A percentile compares a stretch with the other conserved stretches of the same genome.
phyloP scores from a whole-genome alignment of 768 basidiomycete species.

The Tulasnella calospora region DNA sequence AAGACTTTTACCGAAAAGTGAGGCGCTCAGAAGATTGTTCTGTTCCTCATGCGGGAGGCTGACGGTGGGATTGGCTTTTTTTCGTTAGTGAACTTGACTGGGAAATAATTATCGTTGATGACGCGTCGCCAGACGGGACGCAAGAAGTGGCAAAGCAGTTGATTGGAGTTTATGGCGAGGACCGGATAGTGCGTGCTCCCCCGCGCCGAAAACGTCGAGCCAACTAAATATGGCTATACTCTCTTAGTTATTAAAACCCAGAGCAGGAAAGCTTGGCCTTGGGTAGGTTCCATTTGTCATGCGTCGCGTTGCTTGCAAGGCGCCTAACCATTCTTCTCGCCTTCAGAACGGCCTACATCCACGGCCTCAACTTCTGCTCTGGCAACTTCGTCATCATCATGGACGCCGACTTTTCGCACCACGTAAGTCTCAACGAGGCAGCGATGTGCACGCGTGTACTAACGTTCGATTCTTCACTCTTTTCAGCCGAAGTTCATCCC shows the following conservation, averaged over 20 bases:
- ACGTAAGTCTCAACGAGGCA: constrained; percentile 51
- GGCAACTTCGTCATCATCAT: constrained; percentile 95
- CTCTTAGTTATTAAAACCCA: constrained; percentile 69
- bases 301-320: background rate
- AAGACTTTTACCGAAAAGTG: constrained; percentile 73
- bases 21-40: constrained; percentile 31
- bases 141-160: constrained; percentile 82
- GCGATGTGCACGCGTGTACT: background rate
- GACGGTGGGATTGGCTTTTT: constrained; percentile 28
- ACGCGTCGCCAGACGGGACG: constrained; percentile 88
- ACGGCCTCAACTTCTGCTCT: constrained; percentile 81
- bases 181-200: constrained; percentile 60
- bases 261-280: constrained; percentile 84
- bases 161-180: constrained; percentile 72
- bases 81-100: constrained; percentile 59
- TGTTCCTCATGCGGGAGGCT: background rate
- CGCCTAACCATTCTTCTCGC: constrained; percentile 4
- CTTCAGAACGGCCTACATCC: constrained; percentile 76
- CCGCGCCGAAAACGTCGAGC: background rate
- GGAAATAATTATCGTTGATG: constrained; percentile 89
- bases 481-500: constrained; percentile 88
- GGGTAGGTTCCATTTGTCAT: constrained; percentile 49
- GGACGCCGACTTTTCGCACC: constrained; percentile 96
- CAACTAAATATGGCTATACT: background rate
- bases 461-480: background rate